Conservation (phyloP, 2,329 filamentous ascomycete species). For the Alternaria solani region DNA sequence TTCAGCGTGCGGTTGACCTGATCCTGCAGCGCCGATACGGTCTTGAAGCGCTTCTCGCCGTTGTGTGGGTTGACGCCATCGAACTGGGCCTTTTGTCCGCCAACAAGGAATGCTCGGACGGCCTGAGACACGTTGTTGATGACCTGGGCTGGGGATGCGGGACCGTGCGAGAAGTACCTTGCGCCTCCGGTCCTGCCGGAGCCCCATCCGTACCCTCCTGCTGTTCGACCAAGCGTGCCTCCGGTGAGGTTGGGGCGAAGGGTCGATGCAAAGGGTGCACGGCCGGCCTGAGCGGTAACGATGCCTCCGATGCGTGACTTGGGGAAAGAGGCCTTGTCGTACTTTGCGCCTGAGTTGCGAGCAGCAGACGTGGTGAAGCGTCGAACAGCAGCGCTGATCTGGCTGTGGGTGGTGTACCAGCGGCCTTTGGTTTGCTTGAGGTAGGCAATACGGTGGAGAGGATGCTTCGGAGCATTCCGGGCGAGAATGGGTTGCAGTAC, state of each 20-base stretch:
- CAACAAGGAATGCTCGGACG: slow-evolving; percentile 90
- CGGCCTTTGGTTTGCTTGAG: slow-evolving; percentile 71
- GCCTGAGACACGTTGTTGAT: slow-evolving; percentile 95
- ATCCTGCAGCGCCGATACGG: slow-evolving; percentile 77
- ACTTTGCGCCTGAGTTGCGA: slow-evolving; percentile 51
- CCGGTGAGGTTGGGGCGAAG: slow-evolving; percentile 92
- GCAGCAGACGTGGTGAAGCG: slow-evolving; percentile 61
- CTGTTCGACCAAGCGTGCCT: slow-evolving; percentile 81
- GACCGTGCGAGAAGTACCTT: slow-evolving; percentile 89
- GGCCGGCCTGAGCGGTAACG: slow-evolving; percentile 71
- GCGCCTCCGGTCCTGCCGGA: slow-evolving; percentile 74
- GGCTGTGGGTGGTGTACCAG: slow-evolving; percentile 67
- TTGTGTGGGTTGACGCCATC: slow-evolving; percentile 73
- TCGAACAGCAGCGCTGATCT: slow-evolving; percentile 55
- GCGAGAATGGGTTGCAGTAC: slow-evolving; percentile 68
- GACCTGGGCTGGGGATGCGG: slow-evolving; percentile 85
- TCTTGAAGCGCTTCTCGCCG: slow-evolving; percentile 81
- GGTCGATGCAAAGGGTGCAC: slow-evolving; percentile 85
- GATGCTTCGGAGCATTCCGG: slow-evolving; percentile 64
- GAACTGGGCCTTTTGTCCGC: slow-evolving; percentile 86
- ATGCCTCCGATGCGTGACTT: slow-evolving; percentile 64
- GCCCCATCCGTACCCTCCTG: slow-evolving; percentile 86
- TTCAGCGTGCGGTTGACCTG: slow-evolving; percentile 74
- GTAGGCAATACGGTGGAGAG: slow-evolving; percentile 67
- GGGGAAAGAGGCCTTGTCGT: slow-evolving; percentile 62